These are phyloP conservation scores for Tilletiaria anomala DNA, from an alignment of 1,284 basidiomycete species.

Conservation along the genomic window DNA sequence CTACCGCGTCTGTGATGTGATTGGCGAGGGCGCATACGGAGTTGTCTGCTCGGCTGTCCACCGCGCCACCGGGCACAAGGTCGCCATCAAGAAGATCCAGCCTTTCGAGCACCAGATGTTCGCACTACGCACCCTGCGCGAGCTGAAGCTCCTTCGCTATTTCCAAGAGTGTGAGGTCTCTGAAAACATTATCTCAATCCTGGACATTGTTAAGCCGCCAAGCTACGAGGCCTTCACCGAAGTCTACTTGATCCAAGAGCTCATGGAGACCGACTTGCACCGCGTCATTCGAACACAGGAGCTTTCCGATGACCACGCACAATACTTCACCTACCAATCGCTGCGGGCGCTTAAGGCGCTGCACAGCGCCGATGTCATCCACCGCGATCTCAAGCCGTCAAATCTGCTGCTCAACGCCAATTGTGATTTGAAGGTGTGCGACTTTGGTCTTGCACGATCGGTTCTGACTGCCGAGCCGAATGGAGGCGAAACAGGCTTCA, in stretches of 20 bases:
- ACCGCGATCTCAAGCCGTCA: conserved; percentile 87
- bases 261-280: conserved; percentile 74
- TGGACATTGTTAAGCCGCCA: conserved; percentile 22
- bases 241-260: conserved; percentile 49
- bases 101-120: conserved; percentile 38
- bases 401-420: conserved; percentile 91
- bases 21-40: conserved; percentile 43
- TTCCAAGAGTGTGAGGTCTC: conserved; percentile 7
- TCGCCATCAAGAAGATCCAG: conserved; percentile 42
- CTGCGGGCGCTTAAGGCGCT: conserved; percentile 81
- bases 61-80: conserved; percentile 39
- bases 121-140: conserved; percentile 10
- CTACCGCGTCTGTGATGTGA: conserved; percentile 40
- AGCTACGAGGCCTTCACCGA: conserved; percentile 14
- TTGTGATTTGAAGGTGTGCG: conserved; percentile 56
- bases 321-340: conserved; percentile 52
- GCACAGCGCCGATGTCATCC: conserved; percentile 83
- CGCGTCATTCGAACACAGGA: conserved; percentile 73
- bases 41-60: conserved; percentile 41
- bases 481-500: conserved; percentile 13
- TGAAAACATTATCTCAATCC: conserved; percentile 15
- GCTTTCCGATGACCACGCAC: conserved; percentile 40
- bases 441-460: conserved; percentile 19
- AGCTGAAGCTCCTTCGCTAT: conserved; percentile 9
- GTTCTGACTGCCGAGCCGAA: conserved; percentile 5